Percentiles rank a stretch among this genome's conserved stretches.
phyloP scores from a whole-genome alignment of 1,284 basidiomycete genomes.

The Taiwanofungus camphoratus region DNA sequence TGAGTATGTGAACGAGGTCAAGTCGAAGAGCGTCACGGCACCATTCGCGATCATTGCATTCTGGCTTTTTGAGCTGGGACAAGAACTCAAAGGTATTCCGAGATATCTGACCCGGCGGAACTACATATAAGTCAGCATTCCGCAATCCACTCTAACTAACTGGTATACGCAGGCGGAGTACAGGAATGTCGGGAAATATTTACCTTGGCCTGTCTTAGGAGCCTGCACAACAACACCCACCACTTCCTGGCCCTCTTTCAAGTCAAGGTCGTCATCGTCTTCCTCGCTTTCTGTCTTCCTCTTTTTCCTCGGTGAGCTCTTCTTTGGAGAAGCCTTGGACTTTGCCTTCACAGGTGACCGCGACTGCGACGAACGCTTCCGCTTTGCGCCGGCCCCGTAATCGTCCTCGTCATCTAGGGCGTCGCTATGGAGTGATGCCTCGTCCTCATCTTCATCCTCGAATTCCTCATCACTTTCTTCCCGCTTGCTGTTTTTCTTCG shows the following conservation, averaged over 20 bases:
- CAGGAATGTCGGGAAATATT: no score
- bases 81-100: constrained; percentile 81
- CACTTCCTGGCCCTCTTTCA: constrained; percentile 64
- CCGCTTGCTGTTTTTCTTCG: constrained; percentile 4
- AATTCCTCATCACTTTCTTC: constrained; percentile 12
- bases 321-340: constrained; percentile 18
- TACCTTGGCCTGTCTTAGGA: constrained; percentile 76
- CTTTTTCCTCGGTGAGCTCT: constrained; percentile 23
- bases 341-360: constrained; percentile 9
- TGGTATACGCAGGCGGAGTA: no score
- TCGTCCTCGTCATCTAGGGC: constrained; percentile 31
- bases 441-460: constrained; percentile 8
- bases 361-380: constrained; percentile 26
- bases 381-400: constrained; percentile 25
- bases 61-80: constrained; percentile 61
- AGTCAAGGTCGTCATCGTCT: constrained; percentile 38
- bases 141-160: no score
- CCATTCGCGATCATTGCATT: constrained; percentile 87
- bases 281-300: constrained; percentile 28
- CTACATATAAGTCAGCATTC: constrained; percentile 32
- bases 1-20: background rate
- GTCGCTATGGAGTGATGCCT: constrained; percentile 18
- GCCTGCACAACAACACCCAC: constrained; percentile 68
- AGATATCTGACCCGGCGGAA: constrained; percentile 82
- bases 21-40: constrained; percentile 21